phyloP scores from a whole-genome alignment of 2,329 filamentous ascomycete genomes.

The Fusarium pseudocircinatum region DNA sequence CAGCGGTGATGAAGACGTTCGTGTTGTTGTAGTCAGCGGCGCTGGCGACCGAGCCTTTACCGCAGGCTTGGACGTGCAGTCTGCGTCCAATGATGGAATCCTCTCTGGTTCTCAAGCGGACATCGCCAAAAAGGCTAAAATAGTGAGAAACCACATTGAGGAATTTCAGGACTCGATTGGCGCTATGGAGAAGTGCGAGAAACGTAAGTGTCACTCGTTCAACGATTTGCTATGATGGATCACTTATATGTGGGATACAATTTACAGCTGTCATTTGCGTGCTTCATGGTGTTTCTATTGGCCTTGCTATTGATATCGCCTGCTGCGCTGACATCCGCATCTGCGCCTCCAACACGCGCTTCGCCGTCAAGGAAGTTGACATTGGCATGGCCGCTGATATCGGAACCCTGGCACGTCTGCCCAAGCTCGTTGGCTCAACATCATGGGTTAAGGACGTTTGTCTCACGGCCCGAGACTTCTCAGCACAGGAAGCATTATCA shows the following conservation, averaged over 20 bases:
- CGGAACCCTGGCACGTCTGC: constrained; percentile 77
- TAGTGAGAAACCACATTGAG: constrained; percentile 73
- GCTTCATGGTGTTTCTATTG: constrained; percentile 80
- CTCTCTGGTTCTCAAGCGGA: constrained; percentile 58
- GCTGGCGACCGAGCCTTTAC: constrained; percentile 87
- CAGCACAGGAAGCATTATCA: constrained; percentile 72
- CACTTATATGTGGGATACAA: constrained; percentile 23
- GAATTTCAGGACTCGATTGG: constrained; percentile 85
- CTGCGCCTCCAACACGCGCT: constrained; percentile 65
- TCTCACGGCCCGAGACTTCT: constrained; percentile 75
- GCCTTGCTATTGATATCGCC: constrained; percentile 79
- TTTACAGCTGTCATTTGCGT: constrained; percentile 78
- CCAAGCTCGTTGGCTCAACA: constrained; percentile 75
- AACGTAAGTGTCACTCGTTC: constrained; percentile 65
- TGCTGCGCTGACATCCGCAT: constrained; percentile 77
- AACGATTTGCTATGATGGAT: background rate
- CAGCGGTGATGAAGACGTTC: constrained; percentile 76
- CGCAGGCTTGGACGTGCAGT: constrained; percentile 83
- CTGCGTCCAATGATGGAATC: constrained; percentile 65
- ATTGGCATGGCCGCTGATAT: constrained; percentile 84
- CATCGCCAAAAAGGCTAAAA: constrained; percentile 69
- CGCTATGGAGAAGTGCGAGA: constrained; percentile 85
- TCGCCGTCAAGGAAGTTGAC: constrained; percentile 84
- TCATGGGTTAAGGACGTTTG: constrained; percentile 85
- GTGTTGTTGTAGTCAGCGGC: constrained; percentile 81